phyloP scores from a whole-genome alignment of 768 basidiomycete species.

The Boletus sp. region DNA sequence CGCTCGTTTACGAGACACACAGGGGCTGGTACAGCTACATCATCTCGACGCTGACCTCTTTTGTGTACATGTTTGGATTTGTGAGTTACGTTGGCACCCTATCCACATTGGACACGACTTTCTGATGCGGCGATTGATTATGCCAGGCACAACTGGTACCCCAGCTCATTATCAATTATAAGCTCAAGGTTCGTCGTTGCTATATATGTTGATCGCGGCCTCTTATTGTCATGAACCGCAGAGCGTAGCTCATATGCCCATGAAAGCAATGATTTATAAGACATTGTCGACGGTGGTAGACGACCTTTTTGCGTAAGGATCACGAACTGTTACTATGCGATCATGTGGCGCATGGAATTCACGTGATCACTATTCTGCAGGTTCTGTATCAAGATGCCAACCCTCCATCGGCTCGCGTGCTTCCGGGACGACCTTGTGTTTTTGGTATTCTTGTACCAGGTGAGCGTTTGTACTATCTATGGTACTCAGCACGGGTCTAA shows the following conservation, averaged over 20 bases:
- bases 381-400: slow-evolving; percentile 96
- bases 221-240: slow-evolving; percentile 33
- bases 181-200: slow-evolving; percentile 68
- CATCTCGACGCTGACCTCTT: slow-evolving; percentile 89
- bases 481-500: slow-evolving; percentile 7
- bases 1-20: slow-evolving; percentile 79
- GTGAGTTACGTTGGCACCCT: slow-evolving; percentile 49
- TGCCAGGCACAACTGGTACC: slow-evolving; percentile 79
- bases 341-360: slow-evolving; percentile 16
- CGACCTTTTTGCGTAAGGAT: slow-evolving; percentile 82
- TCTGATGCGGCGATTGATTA: slow-evolving; percentile 13
- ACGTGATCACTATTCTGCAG: slow-evolving; percentile 38
- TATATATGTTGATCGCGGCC: slow-evolving; percentile 4
- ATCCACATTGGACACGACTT: background rate
- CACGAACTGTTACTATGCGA: slow-evolving; percentile 10
- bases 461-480: slow-evolving; percentile 35
- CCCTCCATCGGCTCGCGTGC: slow-evolving; percentile 86
- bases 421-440: slow-evolving; percentile 92
- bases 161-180: slow-evolving; percentile 95
- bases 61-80: slow-evolving; percentile 97
- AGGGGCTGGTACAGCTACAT: slow-evolving; percentile 96
- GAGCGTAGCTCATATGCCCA: slow-evolving; percentile 97
- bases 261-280: slow-evolving; percentile 98
- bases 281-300: slow-evolving; percentile 87
- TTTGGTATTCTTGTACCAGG: slow-evolving; percentile 90